Evolutionary conservation across 495 filamentous ascomycete genomes (phyloP).

Genomic region (Penicillium ochrochloron): DNA sequence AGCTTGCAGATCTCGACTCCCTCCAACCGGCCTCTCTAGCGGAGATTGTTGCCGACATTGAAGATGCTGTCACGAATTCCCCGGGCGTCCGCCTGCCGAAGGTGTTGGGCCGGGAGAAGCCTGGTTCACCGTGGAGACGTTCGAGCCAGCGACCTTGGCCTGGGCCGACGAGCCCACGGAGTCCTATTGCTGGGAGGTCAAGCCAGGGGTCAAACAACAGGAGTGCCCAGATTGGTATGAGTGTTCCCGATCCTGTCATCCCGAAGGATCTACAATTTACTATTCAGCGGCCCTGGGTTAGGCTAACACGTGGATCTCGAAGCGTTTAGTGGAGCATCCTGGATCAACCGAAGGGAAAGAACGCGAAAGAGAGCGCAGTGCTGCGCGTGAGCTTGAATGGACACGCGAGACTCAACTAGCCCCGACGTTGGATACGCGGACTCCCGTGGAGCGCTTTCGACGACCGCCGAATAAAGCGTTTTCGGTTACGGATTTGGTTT

Average conservation of each 20-base stretch:
- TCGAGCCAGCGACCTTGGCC: conserved; percentile 21
- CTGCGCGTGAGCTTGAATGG: conserved; percentile 36
- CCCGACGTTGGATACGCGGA: conserved; percentile 44
- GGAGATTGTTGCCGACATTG: conserved; percentile 37
- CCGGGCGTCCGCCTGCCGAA: conserved; percentile 43
- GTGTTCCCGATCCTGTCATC: conserved; percentile 3
- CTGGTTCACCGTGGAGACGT: conserved; percentile 41
- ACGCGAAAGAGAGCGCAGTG: conserved; percentile 44
- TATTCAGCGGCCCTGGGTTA: conserved; percentile 2
- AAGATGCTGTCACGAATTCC: conserved; percentile 41
- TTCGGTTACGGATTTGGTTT: conserved; percentile 87
- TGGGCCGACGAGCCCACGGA: conserved; percentile 16
- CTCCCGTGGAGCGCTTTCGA: conserved; percentile 78
- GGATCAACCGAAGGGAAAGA: conserved; percentile 49
- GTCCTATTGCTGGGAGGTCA: conserved; percentile 21
- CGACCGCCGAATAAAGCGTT: conserved; percentile 75
- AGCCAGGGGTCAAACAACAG: conserved; percentile 38
- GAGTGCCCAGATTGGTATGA: conserved; percentile 41
- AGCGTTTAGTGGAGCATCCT: conserved; percentile 69
- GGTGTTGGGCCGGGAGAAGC: conserved; percentile 47
- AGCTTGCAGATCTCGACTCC: conserved; percentile 12
- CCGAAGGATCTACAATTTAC: background rate
- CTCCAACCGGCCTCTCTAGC: conserved; percentile 19
- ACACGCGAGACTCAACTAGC: conserved; percentile 24
- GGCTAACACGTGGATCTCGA: conserved; percentile 59